Evolutionary conservation across 139 green algal species (phyloP).

Genomic region (Chlorella sp.): DNA sequence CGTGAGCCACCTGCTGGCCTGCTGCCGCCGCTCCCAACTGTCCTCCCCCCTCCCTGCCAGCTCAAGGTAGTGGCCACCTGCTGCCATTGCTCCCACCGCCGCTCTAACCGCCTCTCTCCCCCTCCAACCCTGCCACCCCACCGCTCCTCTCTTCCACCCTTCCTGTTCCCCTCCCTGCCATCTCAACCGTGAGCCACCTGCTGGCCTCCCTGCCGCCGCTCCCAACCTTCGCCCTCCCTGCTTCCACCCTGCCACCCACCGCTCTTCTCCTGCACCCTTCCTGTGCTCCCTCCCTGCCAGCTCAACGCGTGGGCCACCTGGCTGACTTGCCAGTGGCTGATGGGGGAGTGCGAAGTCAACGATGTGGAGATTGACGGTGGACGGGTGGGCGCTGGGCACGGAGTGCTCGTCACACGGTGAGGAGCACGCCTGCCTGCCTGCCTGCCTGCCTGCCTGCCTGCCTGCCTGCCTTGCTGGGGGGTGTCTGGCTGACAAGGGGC

Average conservation of each 20-base stretch:
- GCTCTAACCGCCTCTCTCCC: background rate
- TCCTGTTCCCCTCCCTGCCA: too few relatives aligned
- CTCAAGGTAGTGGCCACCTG: too few relatives aligned
- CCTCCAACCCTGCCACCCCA: background rate
- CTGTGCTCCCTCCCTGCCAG: conserved; percentile 25
- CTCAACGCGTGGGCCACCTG: conserved; percentile 87
- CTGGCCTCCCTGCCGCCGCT: too few relatives aligned
- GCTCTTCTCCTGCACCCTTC: background rate
- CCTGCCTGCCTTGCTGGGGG: background rate
- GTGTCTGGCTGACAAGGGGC: background rate
- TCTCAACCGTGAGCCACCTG: too few relatives aligned
- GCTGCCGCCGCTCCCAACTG: too few relatives aligned
- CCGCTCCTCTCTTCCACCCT: background rate
- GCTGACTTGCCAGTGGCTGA: conserved; percentile 91
- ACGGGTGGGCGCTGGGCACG: conserved; percentile 56
- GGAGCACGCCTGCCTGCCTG: conserved; percentile 20
- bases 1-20: too few relatives aligned
- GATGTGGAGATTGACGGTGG: conserved; percentile 83
- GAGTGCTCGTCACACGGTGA: conserved; percentile 86
- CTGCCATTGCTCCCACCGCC: too few relatives aligned
- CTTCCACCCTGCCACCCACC: background rate
- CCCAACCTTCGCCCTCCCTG: too few relatives aligned
- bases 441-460: background rate
- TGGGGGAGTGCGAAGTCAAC: conserved; percentile 86
- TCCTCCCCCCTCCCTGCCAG: too few relatives aligned